These are phyloP conservation scores for Penicillium expansum DNA, from an alignment of 2,329 filamentous ascomycete species.

Conservation along the genomic window DNA sequence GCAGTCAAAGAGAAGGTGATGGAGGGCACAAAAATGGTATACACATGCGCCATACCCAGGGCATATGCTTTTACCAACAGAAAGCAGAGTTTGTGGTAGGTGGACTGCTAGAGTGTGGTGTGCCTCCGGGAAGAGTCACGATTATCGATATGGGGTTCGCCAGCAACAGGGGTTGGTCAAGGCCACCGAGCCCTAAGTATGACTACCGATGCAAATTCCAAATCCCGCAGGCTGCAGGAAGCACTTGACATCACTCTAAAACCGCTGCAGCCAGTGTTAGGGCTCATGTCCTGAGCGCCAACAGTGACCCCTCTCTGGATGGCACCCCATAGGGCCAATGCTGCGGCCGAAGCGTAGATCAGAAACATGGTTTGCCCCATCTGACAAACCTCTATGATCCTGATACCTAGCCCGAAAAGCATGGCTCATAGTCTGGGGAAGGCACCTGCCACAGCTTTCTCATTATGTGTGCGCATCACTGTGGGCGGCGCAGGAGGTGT, in stretches of 20 bases:
- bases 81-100: constrained; percentile 27
- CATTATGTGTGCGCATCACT: constrained; percentile 1
- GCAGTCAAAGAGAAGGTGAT: constrained; percentile 20
- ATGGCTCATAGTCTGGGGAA: not conserved
- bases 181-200: constrained; percentile 9
- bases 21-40: constrained; percentile 12
- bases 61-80: constrained; percentile 23
- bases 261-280: not conserved
- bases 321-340: constrained; percentile 7
- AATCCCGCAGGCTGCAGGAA: constrained; percentile 5
- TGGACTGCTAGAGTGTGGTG: constrained; percentile 27
- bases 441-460: constrained; percentile 11
- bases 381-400: constrained; percentile 11
- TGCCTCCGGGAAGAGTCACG: constrained; percentile 7
- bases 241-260: constrained; percentile 18
- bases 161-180: constrained; percentile 2
- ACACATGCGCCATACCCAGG: constrained; percentile 17
- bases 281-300: constrained; percentile 8
- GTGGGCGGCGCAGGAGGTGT: constrained; percentile 11
- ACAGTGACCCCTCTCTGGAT: constrained; percentile 2
- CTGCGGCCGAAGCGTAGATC: constrained; percentile 9
- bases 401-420: not conserved
- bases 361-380: constrained; percentile 10
- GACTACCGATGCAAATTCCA: constrained; percentile 3
- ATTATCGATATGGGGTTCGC: not conserved